Evolutionary conservation across 202 grass and related monocot species (phyloP).

Genomic region (Hordeum pubiflorum): DNA sequence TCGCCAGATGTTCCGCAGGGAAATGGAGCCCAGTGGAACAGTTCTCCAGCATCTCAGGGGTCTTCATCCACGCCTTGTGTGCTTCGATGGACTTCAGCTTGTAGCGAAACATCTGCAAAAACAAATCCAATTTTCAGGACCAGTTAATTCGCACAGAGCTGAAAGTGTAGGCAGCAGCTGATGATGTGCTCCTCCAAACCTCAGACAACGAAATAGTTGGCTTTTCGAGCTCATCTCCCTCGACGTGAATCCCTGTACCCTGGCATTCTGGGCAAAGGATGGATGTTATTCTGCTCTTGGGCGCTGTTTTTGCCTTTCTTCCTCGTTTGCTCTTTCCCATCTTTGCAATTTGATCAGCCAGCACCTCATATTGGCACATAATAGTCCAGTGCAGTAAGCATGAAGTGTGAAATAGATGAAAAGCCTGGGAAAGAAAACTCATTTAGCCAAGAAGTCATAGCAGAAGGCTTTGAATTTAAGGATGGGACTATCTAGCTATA

Average conservation of each 20-base stretch:
- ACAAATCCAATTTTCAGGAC: neutral
- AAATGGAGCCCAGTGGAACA: conserved; percentile 94
- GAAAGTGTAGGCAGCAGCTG: neutral
- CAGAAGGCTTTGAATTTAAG: neutral
- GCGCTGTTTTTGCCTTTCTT: conserved; percentile 62
- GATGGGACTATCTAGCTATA: neutral
- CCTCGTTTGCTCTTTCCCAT: conserved; percentile 67
- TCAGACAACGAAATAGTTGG: conserved; percentile 78
- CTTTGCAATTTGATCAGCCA: conserved; percentile 44
- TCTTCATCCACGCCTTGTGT: conserved; percentile 98
- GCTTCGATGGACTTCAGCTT: conserved; percentile 93
- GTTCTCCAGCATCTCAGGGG: conserved; percentile 66
- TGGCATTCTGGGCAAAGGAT: conserved; percentile 89
- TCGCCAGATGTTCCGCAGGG: conserved; percentile 39
- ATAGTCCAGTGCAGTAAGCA: conserved; percentile 92
- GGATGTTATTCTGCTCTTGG: conserved; percentile 54
- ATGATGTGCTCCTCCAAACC: conserved; percentile 36
- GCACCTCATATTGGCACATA: conserved; percentile 73
- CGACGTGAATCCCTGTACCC: conserved; percentile 68
- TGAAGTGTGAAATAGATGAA: conserved; percentile 93
- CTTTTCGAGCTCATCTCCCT: conserved; percentile 81
- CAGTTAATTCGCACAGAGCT: neutral
- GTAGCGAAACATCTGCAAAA: conserved; percentile 74
- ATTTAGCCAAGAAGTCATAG: neutral
- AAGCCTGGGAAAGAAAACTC: conserved; percentile 46